These are phyloP conservation scores for Gracilaria vermiculophylla DNA, from an alignment of 23 red algal genomes.

Conservation along the genomic window DNA sequence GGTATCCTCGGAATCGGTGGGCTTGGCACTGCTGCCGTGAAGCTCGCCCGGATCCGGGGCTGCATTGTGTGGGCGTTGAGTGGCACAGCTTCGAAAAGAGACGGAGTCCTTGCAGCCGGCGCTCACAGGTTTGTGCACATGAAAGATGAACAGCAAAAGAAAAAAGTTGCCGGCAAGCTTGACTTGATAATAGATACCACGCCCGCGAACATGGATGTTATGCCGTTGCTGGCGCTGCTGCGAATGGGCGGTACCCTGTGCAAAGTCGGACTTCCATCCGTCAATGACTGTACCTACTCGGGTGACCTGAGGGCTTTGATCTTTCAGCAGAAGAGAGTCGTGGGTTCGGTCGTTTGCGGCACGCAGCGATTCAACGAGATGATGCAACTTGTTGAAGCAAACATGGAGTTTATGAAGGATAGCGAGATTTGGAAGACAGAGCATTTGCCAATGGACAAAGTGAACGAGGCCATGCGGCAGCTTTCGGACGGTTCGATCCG, in stretches of 20 bases:
- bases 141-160: background rate
- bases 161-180: background rate
- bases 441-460: slow-evolving; percentile 8
- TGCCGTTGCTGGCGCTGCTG: background rate
- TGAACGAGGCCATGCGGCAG: slow-evolving; percentile 56
- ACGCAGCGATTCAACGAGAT: slow-evolving; percentile 45
- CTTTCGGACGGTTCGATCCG: background rate
- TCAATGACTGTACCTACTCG: background rate
- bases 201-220: slow-evolving; percentile 9
- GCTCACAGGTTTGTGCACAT: slow-evolving; percentile 41
- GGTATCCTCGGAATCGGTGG: slow-evolving; percentile 43
- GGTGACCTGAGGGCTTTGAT: background rate
- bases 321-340: slow-evolving; percentile 15
- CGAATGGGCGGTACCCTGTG: slow-evolving; percentile 14
- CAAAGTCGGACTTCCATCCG: slow-evolving; percentile 24
- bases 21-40: slow-evolving; percentile 36
- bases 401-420: slow-evolving; percentile 51
- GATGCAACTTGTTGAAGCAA: slow-evolving; percentile 25
- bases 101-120: slow-evolving; percentile 36
- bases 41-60: slow-evolving; percentile 21
- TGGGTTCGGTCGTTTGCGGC: slow-evolving; percentile 22
- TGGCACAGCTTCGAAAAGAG: slow-evolving; percentile 24
- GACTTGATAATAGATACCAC: slow-evolving; percentile 61
- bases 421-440: slow-evolving; percentile 38
- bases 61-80: slow-evolving; percentile 20